These are phyloP conservation scores for Solanum sejunctum DNA, from an alignment of 257 asterid genomes.

Conservation along the genomic window DNA sequence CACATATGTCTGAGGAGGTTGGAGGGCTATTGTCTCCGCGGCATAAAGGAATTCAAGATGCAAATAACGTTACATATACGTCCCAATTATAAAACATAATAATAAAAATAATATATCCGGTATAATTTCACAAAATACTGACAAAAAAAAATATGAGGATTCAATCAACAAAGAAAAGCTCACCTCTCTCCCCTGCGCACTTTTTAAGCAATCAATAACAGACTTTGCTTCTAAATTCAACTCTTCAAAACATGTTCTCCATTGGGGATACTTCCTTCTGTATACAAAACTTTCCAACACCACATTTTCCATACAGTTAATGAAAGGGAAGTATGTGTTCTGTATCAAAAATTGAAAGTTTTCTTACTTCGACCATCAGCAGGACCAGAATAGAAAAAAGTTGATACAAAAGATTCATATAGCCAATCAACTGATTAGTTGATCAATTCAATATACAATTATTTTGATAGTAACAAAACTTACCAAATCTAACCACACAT, in stretches of 20 bases:
- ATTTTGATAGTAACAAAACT: background rate
- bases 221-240: constrained; percentile 54
- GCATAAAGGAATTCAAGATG: constrained; percentile 71
- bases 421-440: background rate
- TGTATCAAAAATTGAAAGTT: constrained; percentile 24
- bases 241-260: constrained; percentile 71
- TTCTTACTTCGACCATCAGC: background rate
- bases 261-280: constrained; percentile 36
- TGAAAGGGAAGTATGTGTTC: constrained; percentile 58
- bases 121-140: background rate
- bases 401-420: background rate
- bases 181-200: constrained; percentile 59
- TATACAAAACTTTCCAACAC: constrained; percentile 13
- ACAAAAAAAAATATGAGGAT: background rate
- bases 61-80: background rate
- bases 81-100: background rate
- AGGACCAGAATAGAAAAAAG: background rate
- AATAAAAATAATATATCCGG: background rate
- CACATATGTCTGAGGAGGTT: constrained; percentile 76
- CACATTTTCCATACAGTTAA: constrained; percentile 66
- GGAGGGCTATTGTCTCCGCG: constrained; percentile 44
- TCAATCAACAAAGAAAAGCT: constrained; percentile 1
- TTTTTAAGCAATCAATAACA: constrained; percentile 37
- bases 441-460: background rate
- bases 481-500: background rate